Conservation (phyloP, 176 grass and related monocot genomes). For the Poa pratensis region DNA sequence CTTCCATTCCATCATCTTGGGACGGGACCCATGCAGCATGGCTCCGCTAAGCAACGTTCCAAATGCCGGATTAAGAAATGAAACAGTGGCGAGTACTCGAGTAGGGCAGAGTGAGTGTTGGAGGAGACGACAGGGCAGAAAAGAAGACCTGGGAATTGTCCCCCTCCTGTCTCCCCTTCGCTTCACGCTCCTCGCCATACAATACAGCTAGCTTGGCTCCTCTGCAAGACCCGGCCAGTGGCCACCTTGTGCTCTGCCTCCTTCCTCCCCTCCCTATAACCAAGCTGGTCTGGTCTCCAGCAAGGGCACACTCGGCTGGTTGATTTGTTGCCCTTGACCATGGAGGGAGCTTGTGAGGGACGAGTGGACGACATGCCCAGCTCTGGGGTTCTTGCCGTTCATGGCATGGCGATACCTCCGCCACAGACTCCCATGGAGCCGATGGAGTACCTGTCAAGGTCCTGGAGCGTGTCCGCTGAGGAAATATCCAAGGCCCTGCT, state of each 20-base stretch:
- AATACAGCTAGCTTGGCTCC: not conserved
- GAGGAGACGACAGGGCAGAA: constrained; percentile 2
- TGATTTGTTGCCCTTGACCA: constrained; percentile 14
- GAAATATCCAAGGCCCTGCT: constrained; percentile 74
- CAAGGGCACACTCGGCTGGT: not conserved
- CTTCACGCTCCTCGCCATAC: not conserved
- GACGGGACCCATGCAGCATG: not conserved
- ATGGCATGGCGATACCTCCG: constrained; percentile 39
- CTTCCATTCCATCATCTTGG: constrained; percentile 12
- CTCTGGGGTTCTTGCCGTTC: not conserved
- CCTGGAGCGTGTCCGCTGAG: constrained; percentile 71
- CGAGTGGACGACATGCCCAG: not conserved
- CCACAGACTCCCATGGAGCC: constrained; percentile 71
- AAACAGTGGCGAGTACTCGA: not conserved
- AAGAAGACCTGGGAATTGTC: not conserved
- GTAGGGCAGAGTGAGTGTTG: not conserved
- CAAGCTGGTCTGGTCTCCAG: not conserved
- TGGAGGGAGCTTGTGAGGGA: constrained; percentile 35
- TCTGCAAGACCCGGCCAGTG: not conserved
- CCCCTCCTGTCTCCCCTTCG: not conserved
- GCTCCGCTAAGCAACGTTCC: not conserved
- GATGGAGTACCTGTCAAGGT: constrained; percentile 71
- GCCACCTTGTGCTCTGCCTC: not conserved
- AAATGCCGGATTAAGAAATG: not conserved
- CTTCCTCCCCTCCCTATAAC: not conserved